Evolutionary conservation across 345 rosid species (phyloP), one percentile per base, ranked within the genome.

Genomic region (Eutrema heterophyllum): DNA sequence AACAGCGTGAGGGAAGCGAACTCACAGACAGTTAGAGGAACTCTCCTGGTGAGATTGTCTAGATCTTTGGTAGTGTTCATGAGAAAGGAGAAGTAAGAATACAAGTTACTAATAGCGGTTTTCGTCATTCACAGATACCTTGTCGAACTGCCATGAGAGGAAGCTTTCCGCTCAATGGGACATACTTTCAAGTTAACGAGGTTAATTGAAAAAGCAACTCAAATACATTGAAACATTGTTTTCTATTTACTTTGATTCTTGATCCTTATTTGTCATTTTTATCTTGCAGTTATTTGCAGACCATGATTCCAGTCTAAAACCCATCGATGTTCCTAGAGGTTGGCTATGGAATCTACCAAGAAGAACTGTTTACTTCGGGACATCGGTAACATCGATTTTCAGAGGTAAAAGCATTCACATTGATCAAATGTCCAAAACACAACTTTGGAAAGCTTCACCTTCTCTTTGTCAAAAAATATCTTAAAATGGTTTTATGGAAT

Each of bases 101-200:
- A 70, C 68, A 41, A 27, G 38, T 59, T 4, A 7, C 64, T 66
- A 62, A 74, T 83, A 82, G 63, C 39, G 55, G 50, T 27, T 51
- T 44, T 27, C 3, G 21, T 62, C 63, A 38, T 76, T 68, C 61
- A 67, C 86, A 93, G 98, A 87, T 93, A 82, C 98, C 98, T 41
- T 89, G 96, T 77, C 79, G 98, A 83, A 90, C 96, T 72, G 98
- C 98, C 36, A 90, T 84, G 97, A 83, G 89, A 83, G 98, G 98
- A 86, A 90, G 92, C 60, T 93, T 93, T 74, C 98, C 98, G 11
- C 82, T 93, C 26, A 93, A 93, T 61, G 97, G 98, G 57, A 93
- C 98, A 6, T 93, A 93, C 80, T 93, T 93, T 75, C 98, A 93
- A 83, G 93, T 93, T 9, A 93, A 93, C 35, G 97, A 93, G 97